phyloP scores from a whole-genome alignment of 1,284 basidiomycete genomes.

The Schizophyllum commune region DNA sequence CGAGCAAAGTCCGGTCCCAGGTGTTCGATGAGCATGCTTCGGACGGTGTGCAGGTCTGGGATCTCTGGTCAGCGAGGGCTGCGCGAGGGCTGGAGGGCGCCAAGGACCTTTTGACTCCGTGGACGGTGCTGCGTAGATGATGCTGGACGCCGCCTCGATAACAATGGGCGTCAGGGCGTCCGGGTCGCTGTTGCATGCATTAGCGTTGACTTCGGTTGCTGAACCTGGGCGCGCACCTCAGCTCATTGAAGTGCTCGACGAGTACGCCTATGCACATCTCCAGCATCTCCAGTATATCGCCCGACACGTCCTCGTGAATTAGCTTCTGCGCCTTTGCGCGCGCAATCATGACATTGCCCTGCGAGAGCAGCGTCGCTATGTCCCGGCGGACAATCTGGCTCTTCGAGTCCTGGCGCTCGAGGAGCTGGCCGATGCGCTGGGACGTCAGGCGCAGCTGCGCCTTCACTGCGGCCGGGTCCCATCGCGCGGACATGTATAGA shows the following conservation, averaged over 20 bases:
- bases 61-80: slow-evolving; percentile 5
- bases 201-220: not conserved
- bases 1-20: slow-evolving; percentile 51
- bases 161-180: slow-evolving; percentile 26
- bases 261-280: slow-evolving; percentile 61
- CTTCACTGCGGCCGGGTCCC: slow-evolving; percentile 16
- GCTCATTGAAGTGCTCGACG: slow-evolving; percentile 47
- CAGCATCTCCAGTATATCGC: slow-evolving; percentile 53
- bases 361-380: slow-evolving; percentile 55
- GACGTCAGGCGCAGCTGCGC: slow-evolving; percentile 54
- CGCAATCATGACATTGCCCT: slow-evolving; percentile 52
- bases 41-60: slow-evolving; percentile 49
- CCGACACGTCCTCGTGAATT: slow-evolving; percentile 53
- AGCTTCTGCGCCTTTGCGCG: slow-evolving; percentile 62
- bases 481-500: slow-evolving; percentile 5
- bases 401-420: slow-evolving; percentile 60
- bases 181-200: not conserved
- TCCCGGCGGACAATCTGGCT: slow-evolving; percentile 53
- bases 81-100: not conserved
- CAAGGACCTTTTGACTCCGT: slow-evolving; percentile 48
- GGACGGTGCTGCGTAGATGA: slow-evolving; percentile 54
- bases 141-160: slow-evolving; percentile 57
- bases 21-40: slow-evolving; percentile 45
- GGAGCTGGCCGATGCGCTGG: slow-evolving; percentile 59
- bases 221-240: slow-evolving; percentile 31